These are phyloP conservation scores for Camellia lanceoleosa DNA, from an alignment of 148 eudicot genomes.

Conservation along the genomic window DNA sequence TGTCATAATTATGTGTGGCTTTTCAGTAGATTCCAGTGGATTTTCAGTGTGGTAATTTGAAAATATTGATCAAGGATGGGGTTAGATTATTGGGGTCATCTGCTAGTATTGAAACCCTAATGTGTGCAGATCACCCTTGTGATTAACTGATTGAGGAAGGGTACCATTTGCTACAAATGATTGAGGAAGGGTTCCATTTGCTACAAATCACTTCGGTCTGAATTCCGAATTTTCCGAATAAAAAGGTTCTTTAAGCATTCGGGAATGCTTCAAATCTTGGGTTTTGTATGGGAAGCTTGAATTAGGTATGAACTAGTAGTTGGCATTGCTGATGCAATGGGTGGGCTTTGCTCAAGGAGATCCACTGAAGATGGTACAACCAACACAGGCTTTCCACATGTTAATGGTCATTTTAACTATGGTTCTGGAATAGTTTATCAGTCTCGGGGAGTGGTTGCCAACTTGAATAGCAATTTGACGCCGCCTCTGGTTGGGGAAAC, in stretches of 20 bases:
- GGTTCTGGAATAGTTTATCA: slow-evolving; percentile 47
- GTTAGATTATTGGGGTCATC: slow-evolving; percentile 18
- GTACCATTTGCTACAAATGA: slow-evolving; percentile 10
- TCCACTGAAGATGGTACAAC: slow-evolving; percentile 63
- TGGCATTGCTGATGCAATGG: slow-evolving; percentile 47
- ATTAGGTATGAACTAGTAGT: slow-evolving; percentile 28
- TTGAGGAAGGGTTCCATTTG: slow-evolving; percentile 15
- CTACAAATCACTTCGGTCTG: slow-evolving; percentile 7
- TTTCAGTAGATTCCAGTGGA: not conserved
- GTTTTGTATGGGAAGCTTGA: slow-evolving; percentile 17
- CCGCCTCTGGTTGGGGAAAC: slow-evolving; percentile 31
- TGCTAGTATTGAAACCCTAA: slow-evolving; percentile 9
- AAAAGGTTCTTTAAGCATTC: not conserved
- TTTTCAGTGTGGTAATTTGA: not conserved
- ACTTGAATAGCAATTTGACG: slow-evolving; percentile 24
- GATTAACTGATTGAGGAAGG: slow-evolving; percentile 19
- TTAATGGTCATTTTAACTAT: slow-evolving; percentile 45
- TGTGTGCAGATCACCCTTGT: slow-evolving; percentile 12
- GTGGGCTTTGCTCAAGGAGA: slow-evolving; percentile 85
- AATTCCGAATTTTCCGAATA: not conserved
- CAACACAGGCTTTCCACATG: slow-evolving; percentile 47
- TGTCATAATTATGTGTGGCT: not conserved
- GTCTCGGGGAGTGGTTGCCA: slow-evolving; percentile 37
- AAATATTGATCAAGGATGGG: not conserved
- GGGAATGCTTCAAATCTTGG: not conserved